phyloP scores from a whole-genome alignment of 192 early-diverging fungal genomes.

The Lunasporangiospora selenospora region DNA sequence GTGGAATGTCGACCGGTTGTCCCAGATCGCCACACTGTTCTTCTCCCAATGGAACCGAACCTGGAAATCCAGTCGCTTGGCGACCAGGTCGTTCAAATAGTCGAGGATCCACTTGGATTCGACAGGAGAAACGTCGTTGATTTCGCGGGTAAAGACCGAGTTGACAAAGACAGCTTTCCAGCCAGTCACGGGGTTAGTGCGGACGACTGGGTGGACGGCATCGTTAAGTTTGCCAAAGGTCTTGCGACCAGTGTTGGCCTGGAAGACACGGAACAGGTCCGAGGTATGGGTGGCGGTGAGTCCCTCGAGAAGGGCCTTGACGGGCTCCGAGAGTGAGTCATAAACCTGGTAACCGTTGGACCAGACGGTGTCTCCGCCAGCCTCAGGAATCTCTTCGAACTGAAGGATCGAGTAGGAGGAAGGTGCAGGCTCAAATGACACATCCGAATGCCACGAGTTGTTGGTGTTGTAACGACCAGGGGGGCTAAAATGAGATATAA shows the following conservation, averaged over 20 bases:
- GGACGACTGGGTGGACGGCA: constrained; percentile 55
- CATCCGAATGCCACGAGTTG: constrained; percentile 34
- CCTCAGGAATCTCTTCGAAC: constrained; percentile 42
- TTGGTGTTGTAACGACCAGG: constrained; percentile 6
- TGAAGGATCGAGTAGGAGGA: constrained; percentile 46
- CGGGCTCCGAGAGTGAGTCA: constrained; percentile 38
- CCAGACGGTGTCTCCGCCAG: constrained; percentile 54
- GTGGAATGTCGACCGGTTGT: constrained; percentile 51
- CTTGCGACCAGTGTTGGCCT: constrained; percentile 25
- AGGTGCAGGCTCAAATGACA: constrained; percentile 45
- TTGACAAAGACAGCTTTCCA: constrained; percentile 54
- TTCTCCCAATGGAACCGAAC: constrained; percentile 54
- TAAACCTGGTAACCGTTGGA: constrained; percentile 49
- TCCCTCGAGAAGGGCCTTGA: constrained; percentile 27
- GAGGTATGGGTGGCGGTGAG: constrained; percentile 37
- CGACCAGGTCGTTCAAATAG: constrained; percentile 37
- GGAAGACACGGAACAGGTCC: constrained; percentile 14
- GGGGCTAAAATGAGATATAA: no score
- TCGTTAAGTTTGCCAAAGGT: constrained; percentile 41
- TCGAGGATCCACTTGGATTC: constrained; percentile 51
- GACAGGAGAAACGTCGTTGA: constrained; percentile 47
- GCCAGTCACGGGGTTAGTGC: constrained; percentile 61
- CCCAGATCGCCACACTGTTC: constrained; percentile 57
- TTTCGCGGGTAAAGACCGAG: constrained; percentile 16
- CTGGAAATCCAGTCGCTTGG: constrained; percentile 52